phyloP scores from a whole-genome alignment of 1,284 basidiomycete genomes.

The Meira nashicola region DNA sequence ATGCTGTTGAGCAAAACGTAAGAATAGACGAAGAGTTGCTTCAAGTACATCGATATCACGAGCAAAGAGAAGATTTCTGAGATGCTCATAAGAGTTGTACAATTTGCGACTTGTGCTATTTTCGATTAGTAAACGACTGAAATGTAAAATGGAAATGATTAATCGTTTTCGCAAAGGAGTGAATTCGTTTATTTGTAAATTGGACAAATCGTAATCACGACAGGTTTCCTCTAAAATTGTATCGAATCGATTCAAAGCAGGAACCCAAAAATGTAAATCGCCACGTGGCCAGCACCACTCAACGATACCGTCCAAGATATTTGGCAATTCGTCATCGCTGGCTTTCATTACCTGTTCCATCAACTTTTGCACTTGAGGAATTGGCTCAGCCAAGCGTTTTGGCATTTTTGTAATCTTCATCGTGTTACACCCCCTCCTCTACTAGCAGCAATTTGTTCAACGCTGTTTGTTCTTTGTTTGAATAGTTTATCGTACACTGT shows the following conservation, averaged over 20 bases:
- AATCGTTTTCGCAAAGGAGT: slow-evolving; percentile 69
- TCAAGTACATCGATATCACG: slow-evolving; percentile 85
- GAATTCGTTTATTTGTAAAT: slow-evolving; percentile 67
- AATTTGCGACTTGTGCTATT: slow-evolving; percentile 98
- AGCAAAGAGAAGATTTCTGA: slow-evolving; percentile 81
- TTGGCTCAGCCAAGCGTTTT: slow-evolving; percentile 44
- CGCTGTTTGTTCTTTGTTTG: too few species aligned
- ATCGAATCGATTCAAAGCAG: slow-evolving; percentile 92
- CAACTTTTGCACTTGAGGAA: slow-evolving; percentile 34
- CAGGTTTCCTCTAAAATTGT: slow-evolving; percentile 75
- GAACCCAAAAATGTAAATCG: slow-evolving; percentile 94
- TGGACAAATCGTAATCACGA: slow-evolving; percentile 63
- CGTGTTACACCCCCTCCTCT: background rate
- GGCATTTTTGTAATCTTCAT: slow-evolving; percentile 53
- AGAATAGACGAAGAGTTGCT: slow-evolving; percentile 74
- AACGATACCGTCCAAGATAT: slow-evolving; percentile 35
- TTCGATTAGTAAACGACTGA: slow-evolving; percentile 84
- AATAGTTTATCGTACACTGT: too few species aligned
- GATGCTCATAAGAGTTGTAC: slow-evolving; percentile 92
- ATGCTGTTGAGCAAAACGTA: slow-evolving; percentile 91
- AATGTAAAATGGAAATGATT: slow-evolving; percentile 75
- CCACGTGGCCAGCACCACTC: slow-evolving; percentile 91
- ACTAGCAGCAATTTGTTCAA: too few species aligned
- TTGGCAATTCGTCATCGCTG: slow-evolving; percentile 43
- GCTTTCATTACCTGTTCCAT: slow-evolving; percentile 35